These are phyloP conservation scores for Naganishia cerealis DNA, from an alignment of 1,284 basidiomycete genomes.

Conservation along the genomic window DNA sequence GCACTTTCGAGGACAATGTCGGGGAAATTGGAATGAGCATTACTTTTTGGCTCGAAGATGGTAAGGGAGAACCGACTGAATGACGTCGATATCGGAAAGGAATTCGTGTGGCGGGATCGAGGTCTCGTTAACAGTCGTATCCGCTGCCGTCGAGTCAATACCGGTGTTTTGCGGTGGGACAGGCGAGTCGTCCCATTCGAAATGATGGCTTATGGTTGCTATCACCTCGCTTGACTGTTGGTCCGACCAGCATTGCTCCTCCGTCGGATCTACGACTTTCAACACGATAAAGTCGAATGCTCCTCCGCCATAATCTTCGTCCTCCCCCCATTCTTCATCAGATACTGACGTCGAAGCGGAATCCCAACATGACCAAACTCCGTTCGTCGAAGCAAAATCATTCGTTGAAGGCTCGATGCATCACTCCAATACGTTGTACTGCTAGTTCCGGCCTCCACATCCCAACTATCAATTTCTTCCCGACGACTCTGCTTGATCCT, in stretches of 20 bases:
- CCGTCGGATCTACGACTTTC: constrained; percentile 1
- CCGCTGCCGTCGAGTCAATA: neutral
- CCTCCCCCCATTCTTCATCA: constrained; percentile 26
- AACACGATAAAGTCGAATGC: neutral
- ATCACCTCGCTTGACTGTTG: neutral
- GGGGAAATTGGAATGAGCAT: constrained; percentile 8
- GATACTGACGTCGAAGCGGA: constrained; percentile 1
- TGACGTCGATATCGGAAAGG: too few species aligned
- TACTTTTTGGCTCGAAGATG: neutral
- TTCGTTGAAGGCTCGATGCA: neutral
- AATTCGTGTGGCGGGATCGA: neutral
- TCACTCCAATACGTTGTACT: neutral
- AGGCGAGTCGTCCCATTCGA: neutral
- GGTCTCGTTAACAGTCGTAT: neutral
- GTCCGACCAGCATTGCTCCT: neutral
- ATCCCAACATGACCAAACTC: neutral
- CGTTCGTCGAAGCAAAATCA: neutral
- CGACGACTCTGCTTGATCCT: constrained; percentile 9
- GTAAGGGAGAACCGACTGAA: neutral
- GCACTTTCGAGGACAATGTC: constrained; percentile 3
- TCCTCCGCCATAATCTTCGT: constrained; percentile 1
- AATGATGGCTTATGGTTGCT: neutral
- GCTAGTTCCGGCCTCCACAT: neutral
- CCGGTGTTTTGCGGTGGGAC: neutral
- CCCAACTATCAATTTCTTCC: constrained; percentile 17